Percentiles rank a stretch among this genome's conserved stretches.
These are phyloP conservation scores for Singerocomus rubriflavus DNA, from an alignment of 1,284 basidiomycete genomes.

Conservation along the genomic window DNA sequence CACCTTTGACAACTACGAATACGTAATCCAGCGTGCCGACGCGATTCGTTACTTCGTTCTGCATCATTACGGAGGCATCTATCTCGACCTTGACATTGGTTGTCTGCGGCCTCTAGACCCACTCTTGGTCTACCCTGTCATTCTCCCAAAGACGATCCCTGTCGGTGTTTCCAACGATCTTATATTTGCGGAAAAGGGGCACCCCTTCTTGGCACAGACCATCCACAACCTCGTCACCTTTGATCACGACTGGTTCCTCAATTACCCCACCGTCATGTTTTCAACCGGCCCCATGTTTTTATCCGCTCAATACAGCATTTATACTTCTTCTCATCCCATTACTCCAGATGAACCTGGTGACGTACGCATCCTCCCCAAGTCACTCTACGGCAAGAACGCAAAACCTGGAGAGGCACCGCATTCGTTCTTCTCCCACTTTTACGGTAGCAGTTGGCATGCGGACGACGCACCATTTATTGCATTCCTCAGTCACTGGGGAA, in stretches of 20 bases:
- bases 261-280: constrained; percentile 99
- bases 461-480: constrained; percentile 93
- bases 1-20: constrained; percentile 91
- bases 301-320: constrained; percentile 83
- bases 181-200: constrained; percentile 84
- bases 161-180: constrained; percentile 98
- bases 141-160: constrained; percentile 93
- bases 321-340: constrained; percentile 68
- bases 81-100: constrained; percentile 97
- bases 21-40: constrained; percentile 95
- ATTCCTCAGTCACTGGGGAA: constrained; percentile 87
- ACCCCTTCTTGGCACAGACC: constrained; percentile 90
- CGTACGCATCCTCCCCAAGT: constrained; percentile 89
- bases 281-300: constrained; percentile 96
- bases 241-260: constrained; percentile 89
- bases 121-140: constrained; percentile 83
- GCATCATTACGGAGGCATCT: constrained; percentile 92
- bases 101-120: constrained; percentile 90
- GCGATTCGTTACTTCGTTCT: constrained; percentile 98
- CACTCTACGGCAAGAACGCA: constrained; percentile 96
- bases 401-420: constrained; percentile 80
- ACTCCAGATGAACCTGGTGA: constrained; percentile 56
- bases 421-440: constrained; percentile 94
- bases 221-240: constrained; percentile 93
- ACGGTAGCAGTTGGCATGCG: constrained; percentile 95